Conservation (phyloP, 2,329 filamentous ascomycete species). For the Penicillium verrucosum region DNA sequence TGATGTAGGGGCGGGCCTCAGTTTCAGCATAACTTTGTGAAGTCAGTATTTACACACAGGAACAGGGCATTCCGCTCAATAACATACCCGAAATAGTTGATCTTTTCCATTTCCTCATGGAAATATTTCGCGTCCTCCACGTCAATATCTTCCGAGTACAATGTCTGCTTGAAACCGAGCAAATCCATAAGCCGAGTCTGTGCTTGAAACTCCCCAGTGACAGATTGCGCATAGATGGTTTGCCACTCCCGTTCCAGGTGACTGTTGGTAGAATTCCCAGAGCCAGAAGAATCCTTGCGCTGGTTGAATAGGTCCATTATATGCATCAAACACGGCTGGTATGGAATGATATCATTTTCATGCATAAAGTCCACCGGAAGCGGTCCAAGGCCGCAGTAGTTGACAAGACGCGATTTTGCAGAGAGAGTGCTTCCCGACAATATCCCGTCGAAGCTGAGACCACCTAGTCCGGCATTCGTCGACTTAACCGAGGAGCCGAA, state of each 20-base stretch:
- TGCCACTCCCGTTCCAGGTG: slow-evolving; percentile 28
- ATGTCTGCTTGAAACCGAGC: slow-evolving; percentile 35
- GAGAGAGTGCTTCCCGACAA: slow-evolving; percentile 30
- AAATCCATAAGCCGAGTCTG: slow-evolving; percentile 29
- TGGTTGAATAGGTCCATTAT: slow-evolving; percentile 31
- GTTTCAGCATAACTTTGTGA: slow-evolving; percentile 35
- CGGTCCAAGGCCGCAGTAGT: slow-evolving; percentile 31
- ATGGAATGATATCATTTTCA: slow-evolving; percentile 26
- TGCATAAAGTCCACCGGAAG: slow-evolving; percentile 31
- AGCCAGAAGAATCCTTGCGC: slow-evolving; percentile 9
- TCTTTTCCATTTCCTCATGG: slow-evolving; percentile 27
- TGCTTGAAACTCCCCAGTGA: slow-evolving; percentile 28
- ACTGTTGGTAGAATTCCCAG: background rate
- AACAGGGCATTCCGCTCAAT: background rate
- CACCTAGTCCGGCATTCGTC: slow-evolving; percentile 23
- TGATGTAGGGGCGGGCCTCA: slow-evolving; percentile 38
- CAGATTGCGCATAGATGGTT: slow-evolving; percentile 30
- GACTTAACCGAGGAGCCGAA: slow-evolving; percentile 20
- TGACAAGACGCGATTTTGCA: slow-evolving; percentile 30
- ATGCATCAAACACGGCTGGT: slow-evolving; percentile 33
- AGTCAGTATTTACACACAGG: background rate
- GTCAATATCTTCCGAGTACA: slow-evolving; percentile 31
- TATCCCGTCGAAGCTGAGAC: slow-evolving; percentile 29
- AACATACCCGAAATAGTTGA: slow-evolving; percentile 46
- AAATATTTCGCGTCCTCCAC: slow-evolving; percentile 31